Conservation (phyloP, 345 rosid genomes). For the Hibiscus trionum region DNA sequence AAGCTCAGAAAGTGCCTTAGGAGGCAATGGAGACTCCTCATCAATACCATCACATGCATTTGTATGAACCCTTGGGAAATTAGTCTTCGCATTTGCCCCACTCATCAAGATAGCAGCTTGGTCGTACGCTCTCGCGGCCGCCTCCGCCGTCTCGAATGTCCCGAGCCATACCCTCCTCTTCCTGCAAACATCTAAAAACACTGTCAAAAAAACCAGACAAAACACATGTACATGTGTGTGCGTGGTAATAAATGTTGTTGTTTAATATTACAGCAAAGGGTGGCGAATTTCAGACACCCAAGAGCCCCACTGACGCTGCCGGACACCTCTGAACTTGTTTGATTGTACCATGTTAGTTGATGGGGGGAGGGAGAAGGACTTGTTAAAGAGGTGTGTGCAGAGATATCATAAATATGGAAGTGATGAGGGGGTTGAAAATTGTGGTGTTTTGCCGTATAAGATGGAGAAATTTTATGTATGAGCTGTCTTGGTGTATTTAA, state of each 20-base stretch:
- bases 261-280: constrained; percentile 44
- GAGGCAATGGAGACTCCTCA: constrained; percentile 20
- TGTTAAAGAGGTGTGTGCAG: neutral
- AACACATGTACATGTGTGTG: neutral
- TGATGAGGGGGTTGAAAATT: neutral
- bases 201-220: neutral
- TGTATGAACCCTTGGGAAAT: constrained; percentile 36
- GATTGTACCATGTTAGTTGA: constrained; percentile 44
- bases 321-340: constrained; percentile 76
- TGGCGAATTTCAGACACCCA: constrained; percentile 88
- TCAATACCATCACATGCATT: neutral
- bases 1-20: constrained; percentile 40
- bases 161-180: constrained; percentile 82
- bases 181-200: constrained; percentile 22
- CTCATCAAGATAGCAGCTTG: constrained; percentile 65
- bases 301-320: constrained; percentile 92
- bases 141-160: constrained; percentile 72
- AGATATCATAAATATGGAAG: constrained; percentile 9
- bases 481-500: constrained; percentile 31
- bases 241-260: neutral
- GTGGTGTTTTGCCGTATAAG: neutral
- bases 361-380: constrained; percentile 9
- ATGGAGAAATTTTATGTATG: neutral
- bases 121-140: constrained; percentile 67
- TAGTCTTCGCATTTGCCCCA: constrained; percentile 66